Evolutionary conservation across 371 early-diverging fungal genomes (phyloP), one percentile per base, ranked within the genome.

Genomic region (Phascolomyces articulosus): DNA sequence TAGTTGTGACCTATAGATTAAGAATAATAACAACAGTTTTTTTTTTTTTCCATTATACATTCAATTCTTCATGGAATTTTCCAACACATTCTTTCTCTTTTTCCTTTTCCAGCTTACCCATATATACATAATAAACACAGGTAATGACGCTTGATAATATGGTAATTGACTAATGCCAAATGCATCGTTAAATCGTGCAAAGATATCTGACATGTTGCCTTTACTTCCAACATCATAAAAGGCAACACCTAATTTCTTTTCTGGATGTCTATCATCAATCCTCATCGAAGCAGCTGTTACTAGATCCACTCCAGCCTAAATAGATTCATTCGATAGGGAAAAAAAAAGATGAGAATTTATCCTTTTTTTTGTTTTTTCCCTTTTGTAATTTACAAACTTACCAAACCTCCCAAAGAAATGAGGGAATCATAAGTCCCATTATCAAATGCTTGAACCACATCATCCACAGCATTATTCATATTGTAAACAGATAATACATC

Each of bases 91-190:
- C 9, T 31, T 31, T 31, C 9, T 31, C 9, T 31, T 31, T 31
- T 31, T 31, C 11, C 0, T 34, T 34, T 34, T 34, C 11, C 11
- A 38, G 18, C 15, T 71, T 75, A 70, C 76, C 61, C 70, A 73
- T 11, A 80, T 65, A 60, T 65, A 60, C 60, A 65, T 41, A 15
- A 74, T 72, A 26, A 84, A 69, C 26, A 84, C 76, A 2, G 84
- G 80, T 21, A 84, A 38, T 1, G 74, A 78, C n/a, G 77, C 75
- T 58, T 84, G 80, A 23, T 78, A 72, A 29, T 82, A 84, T 0
- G 82, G 82, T 2, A 82, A 40, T 41, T 84, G 84, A 3, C 78
- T 70, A 15, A 82, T 71, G 10, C 77, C 73, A 10, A 71, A 68
- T 0, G 67, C 71, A 40, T 78, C 69, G 2, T 49, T 58, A 29